Evolutionary conservation across 805 yeast genomes (phyloP).

Genomic region (Lipomyces orientalis): DNA sequence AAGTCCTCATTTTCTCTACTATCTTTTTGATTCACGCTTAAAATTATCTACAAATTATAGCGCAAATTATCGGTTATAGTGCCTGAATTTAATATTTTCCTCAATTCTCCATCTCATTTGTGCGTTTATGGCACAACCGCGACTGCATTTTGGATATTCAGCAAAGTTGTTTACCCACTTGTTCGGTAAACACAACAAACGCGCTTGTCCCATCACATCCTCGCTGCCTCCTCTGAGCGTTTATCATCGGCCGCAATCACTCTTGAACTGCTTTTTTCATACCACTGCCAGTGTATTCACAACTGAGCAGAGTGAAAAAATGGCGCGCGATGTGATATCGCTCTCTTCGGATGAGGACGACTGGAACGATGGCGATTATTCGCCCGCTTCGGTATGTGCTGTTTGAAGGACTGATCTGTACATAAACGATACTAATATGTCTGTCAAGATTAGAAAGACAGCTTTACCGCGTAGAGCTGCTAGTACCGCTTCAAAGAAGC

Average conservation of each 20-base stretch:
- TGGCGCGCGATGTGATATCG: slow-evolving; percentile 23
- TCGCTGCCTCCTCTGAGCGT: background rate
- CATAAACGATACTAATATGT: background rate
- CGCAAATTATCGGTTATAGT: background rate
- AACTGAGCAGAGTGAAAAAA: background rate
- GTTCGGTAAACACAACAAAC: slow-evolving; percentile 14
- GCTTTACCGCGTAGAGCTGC: slow-evolving; percentile 27
- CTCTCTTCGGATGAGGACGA: slow-evolving; percentile 32
- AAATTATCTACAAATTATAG: background rate
- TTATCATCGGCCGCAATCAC: background rate
- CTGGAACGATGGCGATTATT: slow-evolving; percentile 16
- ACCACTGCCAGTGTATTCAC: background rate
- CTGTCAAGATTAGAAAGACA: slow-evolving; percentile 20
- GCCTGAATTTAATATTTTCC: too few relatives aligned
- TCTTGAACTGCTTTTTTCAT: background rate
- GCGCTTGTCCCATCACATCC: background rate
- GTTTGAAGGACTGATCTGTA: background rate
- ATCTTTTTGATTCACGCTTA: background rate
- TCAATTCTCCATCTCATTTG: background rate
- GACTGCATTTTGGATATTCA: background rate
- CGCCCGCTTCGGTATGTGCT: slow-evolving; percentile 21
- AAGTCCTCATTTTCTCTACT: background rate
- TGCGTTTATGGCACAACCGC: slow-evolving; percentile 15
- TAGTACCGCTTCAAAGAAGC: slow-evolving; percentile 32
- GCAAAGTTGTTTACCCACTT: slow-evolving; percentile 12